phyloP scores from a whole-genome alignment of 306 rosid species.

The Mimosa bimucronata region DNA sequence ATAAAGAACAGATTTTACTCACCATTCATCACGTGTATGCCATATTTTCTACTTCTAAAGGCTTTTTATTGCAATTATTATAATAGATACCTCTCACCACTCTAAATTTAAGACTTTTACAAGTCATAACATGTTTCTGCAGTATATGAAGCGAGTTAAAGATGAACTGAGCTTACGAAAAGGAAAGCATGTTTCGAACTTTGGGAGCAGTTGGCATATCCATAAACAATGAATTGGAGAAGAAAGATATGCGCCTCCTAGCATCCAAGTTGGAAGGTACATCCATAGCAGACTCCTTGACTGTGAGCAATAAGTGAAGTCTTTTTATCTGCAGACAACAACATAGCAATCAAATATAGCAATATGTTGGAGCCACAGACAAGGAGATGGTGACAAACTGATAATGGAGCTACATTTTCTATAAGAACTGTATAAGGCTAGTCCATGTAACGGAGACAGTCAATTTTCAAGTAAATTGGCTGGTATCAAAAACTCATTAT shows the following conservation, averaged over 20 bases:
- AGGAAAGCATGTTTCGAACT: slow-evolving; percentile 93
- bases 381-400: slow-evolving; percentile 12
- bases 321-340: slow-evolving; percentile 70
- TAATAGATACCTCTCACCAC: background rate
- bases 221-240: slow-evolving; percentile 95
- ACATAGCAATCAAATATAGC: slow-evolving; percentile 30
- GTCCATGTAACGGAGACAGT: background rate
- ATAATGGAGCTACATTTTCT: slow-evolving; percentile 1
- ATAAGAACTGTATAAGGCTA: background rate
- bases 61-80: background rate
- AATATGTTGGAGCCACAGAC: slow-evolving; percentile 24
- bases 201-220: slow-evolving; percentile 95
- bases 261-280: slow-evolving; percentile 98
- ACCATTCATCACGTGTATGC: background rate
- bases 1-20: background rate
- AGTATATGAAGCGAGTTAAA: slow-evolving; percentile 22
- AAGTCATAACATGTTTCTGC: slow-evolving; percentile 24
- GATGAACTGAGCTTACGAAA: slow-evolving; percentile 70
- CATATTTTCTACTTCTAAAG: slow-evolving; percentile 1
- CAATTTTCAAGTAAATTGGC: slow-evolving; percentile 18
- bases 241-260: slow-evolving; percentile 89
- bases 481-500: background rate
- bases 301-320: slow-evolving; percentile 88
- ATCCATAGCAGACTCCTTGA: slow-evolving; percentile 97
- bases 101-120: background rate